phyloP scores from a whole-genome alignment of 2,329 filamentous ascomycete species.

The Ceratocystis harringtonii region DNA sequence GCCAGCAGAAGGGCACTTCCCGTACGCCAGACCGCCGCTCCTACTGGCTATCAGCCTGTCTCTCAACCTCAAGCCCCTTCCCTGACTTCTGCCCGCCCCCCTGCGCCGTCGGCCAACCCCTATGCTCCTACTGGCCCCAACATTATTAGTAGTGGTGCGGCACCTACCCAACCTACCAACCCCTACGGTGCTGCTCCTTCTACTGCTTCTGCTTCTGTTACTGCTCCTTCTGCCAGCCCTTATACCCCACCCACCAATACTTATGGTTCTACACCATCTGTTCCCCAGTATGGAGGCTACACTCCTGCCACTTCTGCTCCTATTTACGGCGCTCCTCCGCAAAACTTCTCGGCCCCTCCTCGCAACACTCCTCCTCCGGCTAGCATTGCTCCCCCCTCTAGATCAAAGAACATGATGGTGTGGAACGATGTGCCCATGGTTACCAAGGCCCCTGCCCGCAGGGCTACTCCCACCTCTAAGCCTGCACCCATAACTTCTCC shows the following conservation, averaged over 20 bases:
- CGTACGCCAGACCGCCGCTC: constrained; percentile 23
- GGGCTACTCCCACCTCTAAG: constrained; percentile 49
- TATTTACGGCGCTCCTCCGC: constrained; percentile 24
- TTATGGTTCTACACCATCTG: constrained; percentile 1
- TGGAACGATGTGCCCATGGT: constrained; percentile 97
- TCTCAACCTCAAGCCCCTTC: constrained; percentile 6
- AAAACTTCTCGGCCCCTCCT: constrained; percentile 27
- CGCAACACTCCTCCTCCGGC: constrained; percentile 50
- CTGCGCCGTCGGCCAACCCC: constrained; percentile 22
- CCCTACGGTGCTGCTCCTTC: constrained; percentile 36
- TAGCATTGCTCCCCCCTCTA: constrained; percentile 41
- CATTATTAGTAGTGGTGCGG: constrained; percentile 5
- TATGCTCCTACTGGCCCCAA: constrained; percentile 16
- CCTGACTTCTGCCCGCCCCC: constrained; percentile 20
- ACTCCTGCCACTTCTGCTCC: constrained; percentile 21
- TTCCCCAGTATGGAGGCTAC: constrained; percentile 17
- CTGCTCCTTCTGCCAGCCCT: constrained; percentile 17
- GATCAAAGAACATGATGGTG: constrained; percentile 55
- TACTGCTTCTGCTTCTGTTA: constrained; percentile 24
- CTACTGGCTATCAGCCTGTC: constrained; percentile 24
- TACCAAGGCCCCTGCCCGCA: constrained; percentile 54
- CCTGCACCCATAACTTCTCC: constrained; percentile 56
- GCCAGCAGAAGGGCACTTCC: constrained; percentile 15
- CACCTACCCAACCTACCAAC: constrained; percentile 17
- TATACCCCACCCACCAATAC: constrained; percentile 13